Conservation (phyloP, 1,139 yeast species). For the Meyerozyma athensensis region DNA sequence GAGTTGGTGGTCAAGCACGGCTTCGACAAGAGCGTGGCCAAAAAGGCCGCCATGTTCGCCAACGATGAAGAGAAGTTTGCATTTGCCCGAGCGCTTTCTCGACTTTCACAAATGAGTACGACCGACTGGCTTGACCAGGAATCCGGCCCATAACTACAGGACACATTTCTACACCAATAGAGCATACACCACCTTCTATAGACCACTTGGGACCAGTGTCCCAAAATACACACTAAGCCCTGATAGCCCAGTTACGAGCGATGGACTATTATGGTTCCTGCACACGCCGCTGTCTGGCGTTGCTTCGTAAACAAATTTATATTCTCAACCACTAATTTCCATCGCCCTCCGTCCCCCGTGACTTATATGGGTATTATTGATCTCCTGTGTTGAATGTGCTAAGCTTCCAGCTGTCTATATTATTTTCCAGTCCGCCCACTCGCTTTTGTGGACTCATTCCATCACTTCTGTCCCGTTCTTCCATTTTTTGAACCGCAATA, state of each 20-base stretch:
- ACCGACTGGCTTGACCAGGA: slow-evolving; percentile 74
- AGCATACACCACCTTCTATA: too few relatives aligned
- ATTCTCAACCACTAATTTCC: not conserved
- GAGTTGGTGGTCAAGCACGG: slow-evolving; percentile 68
- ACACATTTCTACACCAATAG: not conserved
- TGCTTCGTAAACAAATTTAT: slow-evolving; percentile 1
- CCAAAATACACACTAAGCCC: too few relatives aligned
- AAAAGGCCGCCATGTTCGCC: slow-evolving; percentile 74
- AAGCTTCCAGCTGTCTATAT: not conserved
- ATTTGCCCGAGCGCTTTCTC: slow-evolving; percentile 87
- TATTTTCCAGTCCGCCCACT: not conserved
- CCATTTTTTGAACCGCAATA: not conserved
- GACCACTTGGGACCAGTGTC: too few relatives aligned
- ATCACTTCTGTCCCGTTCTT: not conserved
- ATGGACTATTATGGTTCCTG: not conserved
- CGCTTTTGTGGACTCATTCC: not conserved
- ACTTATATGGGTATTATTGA: not conserved
- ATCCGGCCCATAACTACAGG: not conserved
- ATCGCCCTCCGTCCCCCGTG: not conserved
- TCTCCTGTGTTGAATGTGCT: not conserved
- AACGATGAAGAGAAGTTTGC: slow-evolving; percentile 95
- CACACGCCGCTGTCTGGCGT: not conserved
- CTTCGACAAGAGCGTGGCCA: slow-evolving; percentile 68
- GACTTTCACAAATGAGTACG: slow-evolving; percentile 91
- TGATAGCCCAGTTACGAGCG: slow-evolving; percentile 1